phyloP scores from a whole-genome alignment of 2,329 filamentous ascomycete species.

The Mollisiaceae sp. region DNA sequence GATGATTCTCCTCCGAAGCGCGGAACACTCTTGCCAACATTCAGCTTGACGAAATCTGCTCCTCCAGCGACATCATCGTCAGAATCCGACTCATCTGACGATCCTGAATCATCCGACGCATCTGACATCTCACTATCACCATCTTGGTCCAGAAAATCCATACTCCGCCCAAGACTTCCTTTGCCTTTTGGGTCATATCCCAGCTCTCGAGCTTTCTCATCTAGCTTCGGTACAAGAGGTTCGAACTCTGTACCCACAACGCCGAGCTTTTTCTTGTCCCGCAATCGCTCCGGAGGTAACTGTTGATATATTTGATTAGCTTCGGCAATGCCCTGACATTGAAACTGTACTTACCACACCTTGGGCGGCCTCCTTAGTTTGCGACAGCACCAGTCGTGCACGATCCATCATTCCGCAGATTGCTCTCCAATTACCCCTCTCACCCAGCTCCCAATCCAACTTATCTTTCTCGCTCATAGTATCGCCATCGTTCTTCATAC shows the following conservation, averaged over 20 bases:
- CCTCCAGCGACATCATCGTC: conserved; percentile 14
- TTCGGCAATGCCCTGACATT: not conserved
- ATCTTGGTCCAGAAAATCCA: conserved; percentile 20
- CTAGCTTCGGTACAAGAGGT: conserved; percentile 27
- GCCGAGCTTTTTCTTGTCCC: conserved; percentile 34
- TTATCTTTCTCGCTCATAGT: conserved; percentile 31
- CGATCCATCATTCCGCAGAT: conserved; percentile 37
- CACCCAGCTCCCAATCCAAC: conserved; percentile 33
- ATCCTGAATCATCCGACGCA: conserved; percentile 17
- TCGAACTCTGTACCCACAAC: conserved; percentile 30
- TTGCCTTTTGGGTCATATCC: conserved; percentile 23
- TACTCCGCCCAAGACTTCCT: conserved; percentile 19
- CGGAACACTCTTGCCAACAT: conserved; percentile 15
- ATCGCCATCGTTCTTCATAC: conserved; percentile 29
- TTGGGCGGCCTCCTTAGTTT: conserved; percentile 28
- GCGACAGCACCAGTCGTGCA: conserved; percentile 28
- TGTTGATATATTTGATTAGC: conserved; percentile 17
- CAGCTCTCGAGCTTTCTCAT: conserved; percentile 25
- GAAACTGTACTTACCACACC: conserved; percentile 33
- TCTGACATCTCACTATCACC: conserved; percentile 30
- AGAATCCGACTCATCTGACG: conserved; percentile 15
- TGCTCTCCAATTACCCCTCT: conserved; percentile 36
- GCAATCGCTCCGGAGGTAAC: conserved; percentile 26
- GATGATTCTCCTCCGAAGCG: too few species aligned
- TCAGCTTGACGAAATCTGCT: conserved; percentile 20